Evolutionary conservation across 768 basidiomycete genomes (phyloP), one percentile per base, ranked within the genome.

Genomic region (Leccinum boreale): DNA sequence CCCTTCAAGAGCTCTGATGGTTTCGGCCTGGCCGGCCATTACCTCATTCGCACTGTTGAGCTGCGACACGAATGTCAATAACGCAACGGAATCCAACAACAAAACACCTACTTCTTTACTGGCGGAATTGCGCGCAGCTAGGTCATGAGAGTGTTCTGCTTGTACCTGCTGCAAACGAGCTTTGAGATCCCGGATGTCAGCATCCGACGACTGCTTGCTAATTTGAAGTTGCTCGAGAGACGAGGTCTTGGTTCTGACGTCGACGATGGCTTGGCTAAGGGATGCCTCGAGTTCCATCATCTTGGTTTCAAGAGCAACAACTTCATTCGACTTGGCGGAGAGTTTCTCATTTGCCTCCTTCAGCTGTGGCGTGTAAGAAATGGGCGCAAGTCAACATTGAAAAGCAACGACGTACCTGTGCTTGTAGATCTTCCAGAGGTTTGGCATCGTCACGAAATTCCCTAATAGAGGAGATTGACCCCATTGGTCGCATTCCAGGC

Each of bases 401-500:
- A 39, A 52, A 44, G 49, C 8, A 52, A 51, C 21, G 31, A 8
- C 73, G 31, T 67, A 82, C 89, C 80, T 89, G 84, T 50, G 68
- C 75, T 68, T 86, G 84, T 17, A 90, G 65, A 55, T 83, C 86
- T 56, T 79, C 78, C 21, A 84, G 60, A 12, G 71, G 79, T 65
- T 82, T 83, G n/a, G 72, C 75, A 61, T 85, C 85, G 60, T 85
- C 86, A 59, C 80, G 83, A 17, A 86, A 75, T 64, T 90, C 90
- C 58, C 79, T 81, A 58, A 91, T 85, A 9, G 90, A 90, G n/a
- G 87, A 80, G 50, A 91, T 84, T 14, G 90, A 91, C 24, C 78
- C 74, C 39, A 82, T 65, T 28, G 81, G 71, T 17, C 82, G 78
- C 55, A 80, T 70, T 44, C 82, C 59, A 55, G 76, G 81, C 26